Base-by-base conservation (phyloP, 2,329 filamentous ascomycete genomes). In the Diaporthe humulicola region DNA sequence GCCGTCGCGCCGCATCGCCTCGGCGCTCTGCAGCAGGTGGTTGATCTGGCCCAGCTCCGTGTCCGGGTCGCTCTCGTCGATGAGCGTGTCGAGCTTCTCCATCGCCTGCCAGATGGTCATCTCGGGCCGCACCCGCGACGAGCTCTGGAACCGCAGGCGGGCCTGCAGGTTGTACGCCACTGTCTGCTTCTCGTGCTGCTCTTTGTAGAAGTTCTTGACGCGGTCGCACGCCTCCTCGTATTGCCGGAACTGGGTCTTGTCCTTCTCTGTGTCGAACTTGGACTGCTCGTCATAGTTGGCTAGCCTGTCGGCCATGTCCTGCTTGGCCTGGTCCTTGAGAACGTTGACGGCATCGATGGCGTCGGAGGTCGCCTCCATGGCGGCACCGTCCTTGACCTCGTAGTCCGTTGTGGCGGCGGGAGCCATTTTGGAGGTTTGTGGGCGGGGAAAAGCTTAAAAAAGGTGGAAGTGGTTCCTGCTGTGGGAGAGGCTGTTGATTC, bases 81-180 rank as follows among this genome's bases (percentile, higher is more conserved):
- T 94, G 70, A 98, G 90, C 0, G 93, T 95, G 89, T 98, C 95
- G 81, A 98, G 92, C 85, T 95, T 96, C 89, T 97, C 94, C 86
- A 98, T 97, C 28, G 95, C 95, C 83, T 97, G 88, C 95, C 95
- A 98, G 82, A 98, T 89, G 76, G 92, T 93, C 94, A 98, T 95
- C 83, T 93, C 89, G 22, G 93, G 91, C 71, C 88, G 86, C 54
- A 80, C 81, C 25, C 93, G 91, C 2, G 90, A 90, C 76, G 92
- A 90, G 77, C 88, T 88, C 83, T 92, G 86, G 86, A 95, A 94
- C 72, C 89, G 86, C 79, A 93, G 91, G 73, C 95, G 94, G 19
- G 94, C 94, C 77, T 92, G 91, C 57, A 97, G 88, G 87, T 98
- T 98, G 89, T 96, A 97, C 14, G 94, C 91, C 0, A 95, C 91